phyloP scores from a whole-genome alignment of 805 yeast genomes.

The Lachancea sp. region DNA sequence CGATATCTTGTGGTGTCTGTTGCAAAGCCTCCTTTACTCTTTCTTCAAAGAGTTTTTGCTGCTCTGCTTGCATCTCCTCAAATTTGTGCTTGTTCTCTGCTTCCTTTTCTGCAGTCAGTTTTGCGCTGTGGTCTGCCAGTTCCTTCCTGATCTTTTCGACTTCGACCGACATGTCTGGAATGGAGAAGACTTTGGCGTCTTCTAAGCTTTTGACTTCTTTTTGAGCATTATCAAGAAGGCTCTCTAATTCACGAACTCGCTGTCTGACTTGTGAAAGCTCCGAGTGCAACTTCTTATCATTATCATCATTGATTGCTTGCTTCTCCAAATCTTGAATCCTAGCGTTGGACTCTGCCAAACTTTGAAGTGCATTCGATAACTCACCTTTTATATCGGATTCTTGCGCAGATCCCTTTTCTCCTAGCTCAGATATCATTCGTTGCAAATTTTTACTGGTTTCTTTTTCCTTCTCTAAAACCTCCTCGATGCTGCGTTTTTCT shows the following conservation, averaged over 20 bases:
- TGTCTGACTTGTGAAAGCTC: constrained; percentile 21
- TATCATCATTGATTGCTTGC: constrained; percentile 7
- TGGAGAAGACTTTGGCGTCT: constrained; percentile 26
- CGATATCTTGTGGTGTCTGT: constrained; percentile 16
- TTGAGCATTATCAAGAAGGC: constrained; percentile 20
- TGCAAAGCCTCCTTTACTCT: constrained; percentile 18
- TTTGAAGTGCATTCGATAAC: constrained; percentile 18
- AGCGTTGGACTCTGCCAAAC: constrained; percentile 20
- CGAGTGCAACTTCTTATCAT: constrained; percentile 9
- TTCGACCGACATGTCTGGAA: neutral
- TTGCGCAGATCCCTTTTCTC: constrained; percentile 1
- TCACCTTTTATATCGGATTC: constrained; percentile 12
- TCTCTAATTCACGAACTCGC: constrained; percentile 21
- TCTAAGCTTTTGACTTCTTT: constrained; percentile 36
- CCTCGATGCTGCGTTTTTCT: constrained; percentile 34
- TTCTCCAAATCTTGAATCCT: constrained; percentile 10
- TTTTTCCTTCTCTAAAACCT: constrained; percentile 13
- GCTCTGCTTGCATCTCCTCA: constrained; percentile 23
- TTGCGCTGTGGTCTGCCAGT: neutral
- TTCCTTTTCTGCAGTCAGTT: constrained; percentile 22
- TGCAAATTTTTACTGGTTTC: constrained; percentile 13
- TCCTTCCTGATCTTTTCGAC: neutral
- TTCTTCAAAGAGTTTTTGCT: constrained; percentile 19
- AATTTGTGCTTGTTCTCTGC: constrained; percentile 17
- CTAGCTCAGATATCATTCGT: constrained; percentile 7